Conservation (phyloP, 169 alveolate species). For the Pseudocohnilembus persalinus region DNA sequence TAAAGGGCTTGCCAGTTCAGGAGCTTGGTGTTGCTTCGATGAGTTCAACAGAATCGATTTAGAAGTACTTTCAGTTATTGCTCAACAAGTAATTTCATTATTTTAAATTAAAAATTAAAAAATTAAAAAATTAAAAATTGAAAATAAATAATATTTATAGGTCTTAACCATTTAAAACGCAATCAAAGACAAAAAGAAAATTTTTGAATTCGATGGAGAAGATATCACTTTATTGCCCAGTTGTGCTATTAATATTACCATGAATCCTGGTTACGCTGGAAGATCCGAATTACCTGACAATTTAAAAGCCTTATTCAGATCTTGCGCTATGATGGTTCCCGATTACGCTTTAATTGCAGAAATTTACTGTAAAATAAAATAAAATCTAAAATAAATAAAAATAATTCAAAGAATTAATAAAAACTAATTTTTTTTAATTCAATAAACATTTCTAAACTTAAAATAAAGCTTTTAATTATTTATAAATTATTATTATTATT, state of each 20-base stretch:
- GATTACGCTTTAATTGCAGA: slow-evolving; percentile 95
- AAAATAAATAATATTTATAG: too few species aligned
- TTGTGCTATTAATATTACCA: slow-evolving; percentile 86
- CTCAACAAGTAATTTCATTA: slow-evolving; percentile 85
- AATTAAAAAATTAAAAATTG: slow-evolving; percentile 68
- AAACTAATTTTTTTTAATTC: too few species aligned
- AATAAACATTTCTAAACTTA: too few species aligned
- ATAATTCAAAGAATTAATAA: too few species aligned
- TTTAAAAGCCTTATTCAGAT: slow-evolving; percentile 94
- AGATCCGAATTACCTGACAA: slow-evolving; percentile 91
- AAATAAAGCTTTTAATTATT: too few species aligned
- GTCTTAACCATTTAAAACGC: slow-evolving; percentile 76
- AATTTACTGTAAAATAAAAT: slow-evolving; percentile 60
- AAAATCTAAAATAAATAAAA: too few species aligned
- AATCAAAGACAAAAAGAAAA: slow-evolving; percentile 78
- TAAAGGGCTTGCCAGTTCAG: slow-evolving; percentile 87
- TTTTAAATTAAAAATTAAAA: slow-evolving; percentile 72
- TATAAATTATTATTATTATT: too few species aligned
- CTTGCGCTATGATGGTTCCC: slow-evolving; percentile 97
- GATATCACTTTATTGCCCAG: slow-evolving; percentile 79
- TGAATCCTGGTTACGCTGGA: slow-evolving; percentile 94
- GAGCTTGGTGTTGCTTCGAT: slow-evolving; percentile 93
- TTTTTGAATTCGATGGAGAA: slow-evolving; percentile 88
- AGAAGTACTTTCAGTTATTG: slow-evolving; percentile 92
- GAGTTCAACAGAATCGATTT: slow-evolving; percentile 91